These are phyloP conservation scores for Pluteus cervinus DNA, from an alignment of 768 basidiomycete genomes.

Conservation along the genomic window DNA sequence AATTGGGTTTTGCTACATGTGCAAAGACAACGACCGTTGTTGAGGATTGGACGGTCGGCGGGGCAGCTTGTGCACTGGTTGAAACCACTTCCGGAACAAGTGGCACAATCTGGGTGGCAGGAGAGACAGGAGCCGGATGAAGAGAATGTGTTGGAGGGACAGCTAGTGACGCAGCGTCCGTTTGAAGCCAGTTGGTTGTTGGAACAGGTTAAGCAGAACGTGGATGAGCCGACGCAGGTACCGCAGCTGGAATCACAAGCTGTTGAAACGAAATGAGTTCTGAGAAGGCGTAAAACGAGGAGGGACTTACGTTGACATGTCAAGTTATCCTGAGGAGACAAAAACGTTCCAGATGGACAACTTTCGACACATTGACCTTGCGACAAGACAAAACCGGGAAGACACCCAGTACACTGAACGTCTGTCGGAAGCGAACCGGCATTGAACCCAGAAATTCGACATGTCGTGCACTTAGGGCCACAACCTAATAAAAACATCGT, in stretches of 20 bases:
- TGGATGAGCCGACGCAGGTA: conserved; percentile 61
- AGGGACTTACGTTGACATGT: conserved; percentile 53
- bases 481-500: conserved; percentile 42
- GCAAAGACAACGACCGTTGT: conserved; percentile 68
- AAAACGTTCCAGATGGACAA: conserved; percentile 71
- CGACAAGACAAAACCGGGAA: conserved; percentile 71
- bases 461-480: conserved; percentile 70
- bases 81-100: conserved; percentile 67
- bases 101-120: conserved; percentile 80
- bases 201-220: conserved; percentile 69
- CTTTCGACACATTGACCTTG: conserved; percentile 61
- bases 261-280: conserved; percentile 8
- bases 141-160: conserved; percentile 65
- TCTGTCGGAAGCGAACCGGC: conserved; percentile 57
- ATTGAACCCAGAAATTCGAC: conserved; percentile 66
- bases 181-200: conserved; percentile 59
- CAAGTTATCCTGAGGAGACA: conserved; percentile 63
- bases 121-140: conserved; percentile 58
- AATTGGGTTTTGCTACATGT: conserved; percentile 67
- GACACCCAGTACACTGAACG: conserved; percentile 70
- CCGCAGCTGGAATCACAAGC: conserved; percentile 71
- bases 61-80: conserved; percentile 74
- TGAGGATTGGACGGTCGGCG: conserved; percentile 60
- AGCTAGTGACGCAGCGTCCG: conserved; percentile 68
- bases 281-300: not conserved